Conservation (phyloP, 495 filamentous ascomycete species). For the Annulohypoxylon maeteangense region DNA sequence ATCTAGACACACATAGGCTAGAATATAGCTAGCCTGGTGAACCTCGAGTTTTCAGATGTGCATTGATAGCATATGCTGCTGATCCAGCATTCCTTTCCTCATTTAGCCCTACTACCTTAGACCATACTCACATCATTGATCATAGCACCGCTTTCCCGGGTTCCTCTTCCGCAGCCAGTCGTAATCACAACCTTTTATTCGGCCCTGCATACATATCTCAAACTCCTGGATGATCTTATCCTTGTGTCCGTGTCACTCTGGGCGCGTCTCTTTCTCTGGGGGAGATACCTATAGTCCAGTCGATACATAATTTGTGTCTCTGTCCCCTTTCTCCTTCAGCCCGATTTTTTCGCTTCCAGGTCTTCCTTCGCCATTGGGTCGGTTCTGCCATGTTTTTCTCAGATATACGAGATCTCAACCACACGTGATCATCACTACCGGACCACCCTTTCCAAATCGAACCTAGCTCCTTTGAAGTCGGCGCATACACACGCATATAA, state of each 20-base stretch:
- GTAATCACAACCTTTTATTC: constrained; percentile 30
- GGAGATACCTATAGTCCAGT: background rate
- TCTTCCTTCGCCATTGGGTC: background rate
- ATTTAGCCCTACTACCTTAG: constrained; percentile 17
- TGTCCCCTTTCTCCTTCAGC: constrained; percentile 15
- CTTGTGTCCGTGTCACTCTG: constrained; percentile 26
- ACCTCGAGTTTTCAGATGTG: constrained; percentile 30
- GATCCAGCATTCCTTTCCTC: constrained; percentile 33
- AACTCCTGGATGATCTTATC: constrained; percentile 28
- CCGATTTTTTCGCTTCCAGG: constrained; percentile 16
- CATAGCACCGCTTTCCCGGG: constrained; percentile 28
- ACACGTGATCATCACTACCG: constrained; percentile 19
- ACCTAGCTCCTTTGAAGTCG: constrained; percentile 12
- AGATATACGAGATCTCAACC: constrained; percentile 21
- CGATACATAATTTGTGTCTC: constrained; percentile 31
- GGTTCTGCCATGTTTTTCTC: constrained; percentile 25
- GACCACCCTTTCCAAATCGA: constrained; percentile 4
- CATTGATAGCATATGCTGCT: constrained; percentile 33
- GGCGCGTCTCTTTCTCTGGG: background rate
- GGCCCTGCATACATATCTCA: constrained; percentile 12
- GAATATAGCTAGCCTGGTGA: constrained; percentile 22
- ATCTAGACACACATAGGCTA: constrained; percentile 39
- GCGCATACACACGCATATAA: constrained; percentile 3
- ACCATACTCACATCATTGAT: constrained; percentile 32
- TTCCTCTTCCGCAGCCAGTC: constrained; percentile 35